phyloP scores from a whole-genome alignment of 345 rosid genomes.

The Dovyalis caffra region DNA sequence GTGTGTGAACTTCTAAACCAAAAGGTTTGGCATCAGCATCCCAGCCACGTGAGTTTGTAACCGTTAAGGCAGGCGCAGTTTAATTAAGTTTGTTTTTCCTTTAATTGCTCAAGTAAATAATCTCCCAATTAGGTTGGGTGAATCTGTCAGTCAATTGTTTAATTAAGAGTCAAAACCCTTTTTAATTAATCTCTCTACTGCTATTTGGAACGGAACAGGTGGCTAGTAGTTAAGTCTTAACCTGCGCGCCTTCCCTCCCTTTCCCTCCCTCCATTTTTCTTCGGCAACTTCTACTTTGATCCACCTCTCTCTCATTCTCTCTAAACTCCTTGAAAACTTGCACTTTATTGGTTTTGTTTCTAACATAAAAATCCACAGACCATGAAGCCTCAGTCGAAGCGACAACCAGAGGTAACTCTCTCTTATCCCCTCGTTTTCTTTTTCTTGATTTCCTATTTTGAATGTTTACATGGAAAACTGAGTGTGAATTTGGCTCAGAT shows the following conservation, averaged over 20 bases:
- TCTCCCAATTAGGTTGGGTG: background rate
- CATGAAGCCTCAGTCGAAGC: constrained; percentile 41
- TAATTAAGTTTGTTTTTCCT: background rate
- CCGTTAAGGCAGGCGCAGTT: background rate
- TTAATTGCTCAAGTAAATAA: background rate
- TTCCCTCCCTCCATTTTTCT: constrained; percentile 1
- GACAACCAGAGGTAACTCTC: constrained; percentile 40
- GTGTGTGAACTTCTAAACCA: too few relatives aligned
- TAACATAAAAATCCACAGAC: constrained; percentile 14
- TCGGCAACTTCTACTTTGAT: background rate
- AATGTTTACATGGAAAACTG: constrained; percentile 5
- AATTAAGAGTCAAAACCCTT: background rate
- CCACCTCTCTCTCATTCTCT: background rate
- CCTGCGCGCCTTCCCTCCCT: background rate
- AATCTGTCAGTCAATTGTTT: background rate
- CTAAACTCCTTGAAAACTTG: background rate
- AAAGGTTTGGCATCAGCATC: background rate
- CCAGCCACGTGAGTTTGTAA: background rate
- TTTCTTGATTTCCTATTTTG: background rate
- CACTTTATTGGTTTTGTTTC: background rate
- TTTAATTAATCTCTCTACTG: background rate
- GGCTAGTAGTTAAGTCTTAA: background rate
- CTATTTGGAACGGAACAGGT: background rate
- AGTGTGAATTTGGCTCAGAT: constrained; percentile 32
- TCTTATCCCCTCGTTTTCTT: constrained; percentile 2